phyloP scores from a whole-genome alignment of 169 alveolate genomes.

The Plasmodium gaboni region DNA sequence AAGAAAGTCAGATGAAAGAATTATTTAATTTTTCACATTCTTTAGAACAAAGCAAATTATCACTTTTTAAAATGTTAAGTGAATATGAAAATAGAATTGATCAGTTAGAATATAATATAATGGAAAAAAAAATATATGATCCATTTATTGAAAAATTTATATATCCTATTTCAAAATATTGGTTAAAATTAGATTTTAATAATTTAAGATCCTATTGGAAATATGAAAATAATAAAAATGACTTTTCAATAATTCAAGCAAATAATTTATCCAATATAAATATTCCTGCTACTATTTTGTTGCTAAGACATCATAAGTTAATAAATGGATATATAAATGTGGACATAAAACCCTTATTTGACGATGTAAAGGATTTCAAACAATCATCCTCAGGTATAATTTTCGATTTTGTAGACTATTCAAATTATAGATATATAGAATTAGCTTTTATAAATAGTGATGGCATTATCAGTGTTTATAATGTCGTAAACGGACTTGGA shows the following conservation, averaged over 20 bases:
- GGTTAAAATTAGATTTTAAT: conserved; percentile 64
- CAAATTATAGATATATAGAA: conserved; percentile 46
- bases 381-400: conserved; percentile 58
- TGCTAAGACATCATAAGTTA: conserved; percentile 52
- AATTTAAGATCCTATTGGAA: conserved; percentile 50
- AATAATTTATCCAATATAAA: conserved; percentile 17
- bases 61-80: conserved; percentile 62
- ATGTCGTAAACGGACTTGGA: background rate
- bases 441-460: conserved; percentile 22
- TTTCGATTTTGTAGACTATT: conserved; percentile 45
- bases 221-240: conserved; percentile 44
- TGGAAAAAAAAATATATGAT: conserved; percentile 68
- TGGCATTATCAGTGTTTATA: conserved; percentile 16
- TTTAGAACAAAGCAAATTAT: conserved; percentile 52
- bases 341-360: conserved; percentile 32
- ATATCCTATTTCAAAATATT: conserved; percentile 64
- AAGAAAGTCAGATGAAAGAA: conserved; percentile 16
- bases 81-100: conserved; percentile 75
- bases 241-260: conserved; percentile 30
- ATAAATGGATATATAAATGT: conserved; percentile 54
- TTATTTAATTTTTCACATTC: conserved; percentile 21
- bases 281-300: conserved; percentile 33
- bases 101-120: conserved; percentile 56
- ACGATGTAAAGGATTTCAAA: conserved; percentile 3
- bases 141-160: conserved; percentile 66